Conservation (phyloP, 2,329 filamentous ascomycete genomes). For the Gremmenia infestans region DNA sequence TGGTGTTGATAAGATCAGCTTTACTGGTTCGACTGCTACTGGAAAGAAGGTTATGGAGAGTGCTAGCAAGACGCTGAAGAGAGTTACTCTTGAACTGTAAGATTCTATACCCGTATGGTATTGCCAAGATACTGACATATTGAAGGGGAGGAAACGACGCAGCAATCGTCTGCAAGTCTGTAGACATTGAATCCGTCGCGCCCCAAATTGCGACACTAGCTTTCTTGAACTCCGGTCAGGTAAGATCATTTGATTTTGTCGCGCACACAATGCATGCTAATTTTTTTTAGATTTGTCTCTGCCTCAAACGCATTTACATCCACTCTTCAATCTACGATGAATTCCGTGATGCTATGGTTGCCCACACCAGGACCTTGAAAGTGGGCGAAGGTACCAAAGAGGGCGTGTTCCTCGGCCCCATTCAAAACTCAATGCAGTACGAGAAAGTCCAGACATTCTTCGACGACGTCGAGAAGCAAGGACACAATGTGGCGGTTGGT, state of each 20-base stretch:
- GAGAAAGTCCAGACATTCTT: conserved; percentile 52
- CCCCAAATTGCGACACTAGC: conserved; percentile 40
- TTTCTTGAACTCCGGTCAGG: conserved; percentile 47
- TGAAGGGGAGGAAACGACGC: conserved; percentile 47
- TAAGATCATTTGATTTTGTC: background rate
- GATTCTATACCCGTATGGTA: background rate
- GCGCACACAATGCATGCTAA: background rate
- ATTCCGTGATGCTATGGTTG: conserved; percentile 44
- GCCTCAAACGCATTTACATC: conserved; percentile 54
- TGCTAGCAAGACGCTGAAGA: conserved; percentile 46
- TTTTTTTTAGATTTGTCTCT: conserved; percentile 39
- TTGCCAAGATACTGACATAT: no score
- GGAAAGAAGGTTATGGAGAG: conserved; percentile 44
- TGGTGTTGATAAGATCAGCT: conserved; percentile 51
- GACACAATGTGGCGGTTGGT: conserved; percentile 46
- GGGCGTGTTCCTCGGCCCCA: conserved; percentile 45
- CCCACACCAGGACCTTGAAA: conserved; percentile 37
- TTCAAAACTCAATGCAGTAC: conserved; percentile 62
- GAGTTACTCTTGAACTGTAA: conserved; percentile 45
- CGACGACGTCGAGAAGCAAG: conserved; percentile 47
- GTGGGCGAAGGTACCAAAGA: conserved; percentile 32
- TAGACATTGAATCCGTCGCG: conserved; percentile 41
- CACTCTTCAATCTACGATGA: conserved; percentile 53
- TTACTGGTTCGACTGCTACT: conserved; percentile 49
- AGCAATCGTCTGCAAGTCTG: conserved; percentile 47